Percentiles rank a stretch among this genome's conserved stretches.
Conservation (phyloP, 176 grass and related monocot species). For the Areca catechu region DNA sequence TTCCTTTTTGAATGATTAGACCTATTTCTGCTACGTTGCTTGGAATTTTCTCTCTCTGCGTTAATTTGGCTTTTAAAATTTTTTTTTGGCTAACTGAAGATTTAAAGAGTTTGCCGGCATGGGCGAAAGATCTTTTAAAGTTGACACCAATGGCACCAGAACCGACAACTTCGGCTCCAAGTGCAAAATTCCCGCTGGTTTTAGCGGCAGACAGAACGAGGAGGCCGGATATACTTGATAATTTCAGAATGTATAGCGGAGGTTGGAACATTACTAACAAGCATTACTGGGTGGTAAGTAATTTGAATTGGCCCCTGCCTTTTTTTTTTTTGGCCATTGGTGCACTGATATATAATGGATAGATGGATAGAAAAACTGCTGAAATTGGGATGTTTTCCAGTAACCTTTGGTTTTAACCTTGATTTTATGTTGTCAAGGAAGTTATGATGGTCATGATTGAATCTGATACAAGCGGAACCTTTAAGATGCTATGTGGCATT, state of each 20-base stretch:
- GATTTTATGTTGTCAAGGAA: too few species aligned
- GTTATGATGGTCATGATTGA: too few species aligned
- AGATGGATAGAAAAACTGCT: too few species aligned
- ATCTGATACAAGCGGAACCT: too few species aligned
- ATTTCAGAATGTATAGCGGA: constrained; percentile 59
- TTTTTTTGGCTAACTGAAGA: constrained; percentile 22
- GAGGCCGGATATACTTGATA: constrained; percentile 60
- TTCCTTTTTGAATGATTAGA: background rate
- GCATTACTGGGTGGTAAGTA: constrained; percentile 90
- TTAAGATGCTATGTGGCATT: too few species aligned
- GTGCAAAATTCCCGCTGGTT: constrained; percentile 46
- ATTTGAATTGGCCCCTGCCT: too few species aligned
- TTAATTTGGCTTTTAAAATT: background rate
- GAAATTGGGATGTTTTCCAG: too few species aligned
- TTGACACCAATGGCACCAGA: constrained; percentile 40
- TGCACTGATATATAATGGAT: too few species aligned
- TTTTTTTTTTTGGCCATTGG: too few species aligned
- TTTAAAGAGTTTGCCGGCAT: constrained; percentile 56
- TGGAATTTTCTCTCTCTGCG: background rate
- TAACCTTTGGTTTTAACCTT: too few species aligned
- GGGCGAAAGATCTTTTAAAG: constrained; percentile 72
- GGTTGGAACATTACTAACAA: constrained; percentile 86
- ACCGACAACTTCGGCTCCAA: constrained; percentile 34
- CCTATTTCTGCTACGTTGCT: background rate
- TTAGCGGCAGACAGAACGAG: constrained; percentile 70